Evolutionary conservation across 352 stramenopile genomes (phyloP).

Genomic region (Pythium volutum): DNA sequence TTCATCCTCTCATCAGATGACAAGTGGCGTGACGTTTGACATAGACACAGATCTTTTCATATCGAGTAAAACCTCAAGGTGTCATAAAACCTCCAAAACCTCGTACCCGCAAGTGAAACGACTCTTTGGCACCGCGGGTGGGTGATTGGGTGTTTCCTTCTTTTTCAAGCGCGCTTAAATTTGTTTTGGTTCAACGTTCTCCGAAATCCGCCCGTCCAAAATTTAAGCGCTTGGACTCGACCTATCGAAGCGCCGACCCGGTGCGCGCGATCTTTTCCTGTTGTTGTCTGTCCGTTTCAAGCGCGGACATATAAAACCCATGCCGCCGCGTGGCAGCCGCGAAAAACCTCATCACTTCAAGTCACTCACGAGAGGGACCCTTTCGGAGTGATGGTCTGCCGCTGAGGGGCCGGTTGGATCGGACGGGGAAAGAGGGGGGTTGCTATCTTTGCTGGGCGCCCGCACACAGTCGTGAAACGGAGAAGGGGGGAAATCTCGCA

Average conservation of each 20-base stretch:
- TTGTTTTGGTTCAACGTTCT: neutral
- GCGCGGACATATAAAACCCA: constrained; percentile 17
- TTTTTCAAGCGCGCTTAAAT: constrained; percentile 20
- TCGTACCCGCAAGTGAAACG: constrained; percentile 11
- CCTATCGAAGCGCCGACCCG: neutral
- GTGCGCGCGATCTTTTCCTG: constrained; percentile 25
- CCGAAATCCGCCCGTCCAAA: neutral
- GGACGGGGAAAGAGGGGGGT: neutral
- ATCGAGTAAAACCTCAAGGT: constrained; percentile 7
- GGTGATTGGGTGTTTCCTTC: too few species aligned
- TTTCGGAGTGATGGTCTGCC: constrained; percentile 14
- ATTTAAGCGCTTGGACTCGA: constrained; percentile 22
- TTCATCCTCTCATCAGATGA: constrained; percentile 15
- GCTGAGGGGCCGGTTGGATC: neutral
- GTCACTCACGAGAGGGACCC: constrained; percentile 14
- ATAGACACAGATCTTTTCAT: neutral
- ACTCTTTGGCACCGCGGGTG: too few species aligned
- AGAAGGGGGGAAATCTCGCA: constrained; percentile 17
- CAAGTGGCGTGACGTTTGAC: constrained; percentile 13
- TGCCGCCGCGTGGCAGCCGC: constrained; percentile 21
- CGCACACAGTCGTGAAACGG: constrained; percentile 74
- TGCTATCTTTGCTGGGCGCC: constrained; percentile 26
- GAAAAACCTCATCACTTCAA: constrained; percentile 30
- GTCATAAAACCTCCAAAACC: constrained; percentile 12
- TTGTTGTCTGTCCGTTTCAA: constrained; percentile 24